These are phyloP conservation scores for Mycosphaerella arachidis DNA, from an alignment of 2,329 filamentous ascomycete species.

Conservation along the genomic window DNA sequence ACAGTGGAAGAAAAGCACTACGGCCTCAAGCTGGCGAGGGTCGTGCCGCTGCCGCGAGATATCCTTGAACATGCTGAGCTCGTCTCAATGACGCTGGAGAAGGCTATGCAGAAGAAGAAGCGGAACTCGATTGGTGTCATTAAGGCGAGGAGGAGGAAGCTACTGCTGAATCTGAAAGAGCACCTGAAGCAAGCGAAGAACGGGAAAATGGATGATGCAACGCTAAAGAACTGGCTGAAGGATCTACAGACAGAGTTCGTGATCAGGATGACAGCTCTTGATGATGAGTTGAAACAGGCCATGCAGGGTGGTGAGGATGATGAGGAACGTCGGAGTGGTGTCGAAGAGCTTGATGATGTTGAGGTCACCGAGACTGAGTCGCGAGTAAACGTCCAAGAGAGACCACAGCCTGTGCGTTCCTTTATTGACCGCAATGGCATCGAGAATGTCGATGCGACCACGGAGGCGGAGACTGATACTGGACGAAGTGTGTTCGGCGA, in stretches of 20 bases:
- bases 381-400: not conserved
- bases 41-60: slow-evolving; percentile 64
- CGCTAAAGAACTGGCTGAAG: slow-evolving; percentile 60
- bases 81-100: slow-evolving; percentile 60
- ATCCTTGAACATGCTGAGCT: slow-evolving; percentile 65
- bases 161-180: slow-evolving; percentile 69
- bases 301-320: slow-evolving; percentile 2
- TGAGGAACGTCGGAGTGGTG: not conserved
- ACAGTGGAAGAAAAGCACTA: slow-evolving; percentile 69
- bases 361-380: not conserved
- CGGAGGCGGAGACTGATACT: not conserved
- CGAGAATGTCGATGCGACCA: not conserved
- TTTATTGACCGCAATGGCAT: not conserved
- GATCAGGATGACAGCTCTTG: slow-evolving; percentile 62
- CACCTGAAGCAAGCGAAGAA: slow-evolving; percentile 64
- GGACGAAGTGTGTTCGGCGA: not conserved
- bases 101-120: slow-evolving; percentile 54
- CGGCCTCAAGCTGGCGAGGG: slow-evolving; percentile 73
- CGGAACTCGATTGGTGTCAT: slow-evolving; percentile 56
- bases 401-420: not conserved
- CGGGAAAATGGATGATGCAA: slow-evolving; percentile 60
- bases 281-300: slow-evolving; percentile 38
- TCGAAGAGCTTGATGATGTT: not conserved
- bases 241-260: slow-evolving; percentile 73
- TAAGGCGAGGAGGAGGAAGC: slow-evolving; percentile 61